phyloP scores from a whole-genome alignment of 2,329 filamentous ascomycete genomes.

The Microdochium trichocladiopsis region DNA sequence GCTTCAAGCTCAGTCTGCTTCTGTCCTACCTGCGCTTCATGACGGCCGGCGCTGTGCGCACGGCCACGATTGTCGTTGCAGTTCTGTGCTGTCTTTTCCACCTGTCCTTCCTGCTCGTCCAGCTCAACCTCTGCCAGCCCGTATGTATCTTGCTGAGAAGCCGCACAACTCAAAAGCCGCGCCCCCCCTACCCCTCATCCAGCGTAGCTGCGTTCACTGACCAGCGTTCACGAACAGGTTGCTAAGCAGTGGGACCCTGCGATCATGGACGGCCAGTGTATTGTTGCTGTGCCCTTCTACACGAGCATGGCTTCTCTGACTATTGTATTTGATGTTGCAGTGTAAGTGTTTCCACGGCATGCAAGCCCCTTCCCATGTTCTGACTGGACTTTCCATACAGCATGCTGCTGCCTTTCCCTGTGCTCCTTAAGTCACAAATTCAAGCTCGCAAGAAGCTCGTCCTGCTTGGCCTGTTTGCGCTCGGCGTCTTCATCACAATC shows the following conservation, averaged over 20 bases:
- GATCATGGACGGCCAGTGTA: conserved; percentile 27
- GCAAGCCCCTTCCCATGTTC: too few relatives aligned
- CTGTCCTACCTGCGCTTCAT: conserved; percentile 37
- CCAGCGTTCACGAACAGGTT: conserved; percentile 12
- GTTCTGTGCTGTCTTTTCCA: conserved; percentile 28
- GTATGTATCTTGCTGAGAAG: conserved; percentile 7
- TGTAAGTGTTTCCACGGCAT: conserved; percentile 21
- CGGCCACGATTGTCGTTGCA: conserved; percentile 23
- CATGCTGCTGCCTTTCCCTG: conserved; percentile 31
- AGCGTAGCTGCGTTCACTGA: background rate
- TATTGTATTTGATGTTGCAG: conserved; percentile 30
- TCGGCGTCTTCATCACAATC: conserved; percentile 43
- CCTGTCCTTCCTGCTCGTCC: conserved; percentile 26
- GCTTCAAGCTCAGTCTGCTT: conserved; percentile 38
- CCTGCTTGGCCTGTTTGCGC: conserved; percentile 32
- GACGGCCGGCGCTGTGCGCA: conserved; percentile 24
- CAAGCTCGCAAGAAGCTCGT: conserved; percentile 31
- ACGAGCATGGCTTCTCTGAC: conserved; percentile 31
- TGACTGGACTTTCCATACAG: conserved; percentile 12
- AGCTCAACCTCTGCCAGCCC: conserved; percentile 27
- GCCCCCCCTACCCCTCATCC: too few relatives aligned
- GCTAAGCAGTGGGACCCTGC: conserved; percentile 33
- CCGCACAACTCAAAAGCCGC: too few relatives aligned
- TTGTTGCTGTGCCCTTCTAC: conserved; percentile 33
- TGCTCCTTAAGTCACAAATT: conserved; percentile 27